Conservation (phyloP, 352 stramenopile species). For the Pythium utonaiense region DNA sequence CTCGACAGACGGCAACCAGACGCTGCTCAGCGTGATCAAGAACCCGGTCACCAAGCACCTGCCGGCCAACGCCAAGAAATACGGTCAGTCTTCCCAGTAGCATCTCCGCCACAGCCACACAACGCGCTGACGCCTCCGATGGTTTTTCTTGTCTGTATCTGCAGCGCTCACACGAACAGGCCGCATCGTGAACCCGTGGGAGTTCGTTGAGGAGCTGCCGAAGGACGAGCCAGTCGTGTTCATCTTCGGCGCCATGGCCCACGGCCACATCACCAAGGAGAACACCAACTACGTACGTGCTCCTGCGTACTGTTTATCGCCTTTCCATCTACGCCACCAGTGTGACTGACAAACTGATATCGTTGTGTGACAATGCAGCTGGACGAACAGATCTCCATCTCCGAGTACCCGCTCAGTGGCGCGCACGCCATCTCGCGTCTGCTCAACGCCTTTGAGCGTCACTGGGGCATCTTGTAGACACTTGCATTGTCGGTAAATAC, state of each 20-base stretch:
- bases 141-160: background rate
- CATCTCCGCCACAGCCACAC: too few species aligned
- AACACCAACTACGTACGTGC: slow-evolving; percentile 94
- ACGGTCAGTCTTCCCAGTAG: slow-evolving; percentile 79
- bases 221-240: slow-evolving; percentile 95
- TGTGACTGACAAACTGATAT: background rate
- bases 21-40: slow-evolving; percentile 99
- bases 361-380: slow-evolving; percentile 29
- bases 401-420: slow-evolving; percentile 97
- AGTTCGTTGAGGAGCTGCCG: slow-evolving; percentile 92
- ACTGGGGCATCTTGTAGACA: slow-evolving; percentile 98
- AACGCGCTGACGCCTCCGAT: too few species aligned
- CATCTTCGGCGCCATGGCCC: slow-evolving; percentile 97
- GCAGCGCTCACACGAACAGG: slow-evolving; percentile 91
- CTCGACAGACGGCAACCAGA: slow-evolving; percentile 94
- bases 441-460: slow-evolving; percentile 96
- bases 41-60: slow-evolving; percentile 98
- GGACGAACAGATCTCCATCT: slow-evolving; percentile 97
- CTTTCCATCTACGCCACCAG: background rate
- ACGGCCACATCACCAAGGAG: slow-evolving; percentile 95
- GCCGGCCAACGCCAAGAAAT: slow-evolving; percentile 93
- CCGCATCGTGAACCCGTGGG: slow-evolving; percentile 92
- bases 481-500: slow-evolving; percentile 12
- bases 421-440: slow-evolving; percentile 96
- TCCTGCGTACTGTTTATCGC: background rate